Conservation (phyloP, 257 asterid genomes). For the Catharanthus roseus region DNA sequence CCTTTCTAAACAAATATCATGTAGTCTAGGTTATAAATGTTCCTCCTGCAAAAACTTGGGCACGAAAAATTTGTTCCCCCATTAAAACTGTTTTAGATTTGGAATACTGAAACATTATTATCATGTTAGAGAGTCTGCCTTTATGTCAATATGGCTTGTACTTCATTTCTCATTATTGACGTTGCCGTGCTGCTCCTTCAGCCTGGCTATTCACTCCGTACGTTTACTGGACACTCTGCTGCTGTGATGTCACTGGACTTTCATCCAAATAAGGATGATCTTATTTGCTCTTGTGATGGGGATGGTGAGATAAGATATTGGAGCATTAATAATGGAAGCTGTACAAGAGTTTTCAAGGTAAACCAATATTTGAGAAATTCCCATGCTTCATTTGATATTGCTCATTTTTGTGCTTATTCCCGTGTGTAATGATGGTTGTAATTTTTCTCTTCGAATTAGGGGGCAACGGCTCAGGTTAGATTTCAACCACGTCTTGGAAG, state of each 20-base stretch:
- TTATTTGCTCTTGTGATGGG: slow-evolving; percentile 89
- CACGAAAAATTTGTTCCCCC: not conserved
- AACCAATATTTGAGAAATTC: no score
- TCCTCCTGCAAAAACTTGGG: not conserved
- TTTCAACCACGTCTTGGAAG: slow-evolving; percentile 91
- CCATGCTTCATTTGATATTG: not conserved
- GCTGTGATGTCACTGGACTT: slow-evolving; percentile 90
- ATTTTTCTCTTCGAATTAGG: slow-evolving; percentile 42
- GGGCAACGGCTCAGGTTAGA: slow-evolving; percentile 84
- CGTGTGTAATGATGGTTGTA: not conserved
- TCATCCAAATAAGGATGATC: slow-evolving; percentile 92
- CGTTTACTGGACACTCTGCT: slow-evolving; percentile 82
- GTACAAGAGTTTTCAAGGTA: slow-evolving; percentile 74
- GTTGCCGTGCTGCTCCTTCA: slow-evolving; percentile 18
- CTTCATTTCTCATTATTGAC: not conserved
- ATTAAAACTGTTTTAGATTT: not conserved
- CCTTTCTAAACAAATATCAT: not conserved
- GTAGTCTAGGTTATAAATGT: not conserved
- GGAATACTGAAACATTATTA: not conserved
- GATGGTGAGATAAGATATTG: slow-evolving; percentile 94
- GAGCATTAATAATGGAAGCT: slow-evolving; percentile 75
- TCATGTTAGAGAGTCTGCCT: not conserved
- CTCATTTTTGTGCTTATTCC: not conserved
- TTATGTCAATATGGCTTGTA: not conserved
- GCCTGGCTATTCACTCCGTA: slow-evolving; percentile 80